phyloP scores from a whole-genome alignment of 1,139 yeast genomes.

The Spathaspora sp. region DNA sequence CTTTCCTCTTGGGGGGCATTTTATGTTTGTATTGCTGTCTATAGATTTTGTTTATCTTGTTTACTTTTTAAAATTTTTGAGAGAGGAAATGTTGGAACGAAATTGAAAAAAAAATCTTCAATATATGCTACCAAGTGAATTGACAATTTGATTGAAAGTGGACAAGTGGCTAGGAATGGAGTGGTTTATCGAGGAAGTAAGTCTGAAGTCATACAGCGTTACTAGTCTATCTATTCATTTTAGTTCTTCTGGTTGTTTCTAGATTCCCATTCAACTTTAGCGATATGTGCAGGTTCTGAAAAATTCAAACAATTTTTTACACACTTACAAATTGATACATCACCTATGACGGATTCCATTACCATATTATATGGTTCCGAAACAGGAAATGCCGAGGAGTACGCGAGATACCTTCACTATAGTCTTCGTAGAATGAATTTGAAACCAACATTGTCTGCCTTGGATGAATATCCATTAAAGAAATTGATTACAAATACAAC shows the following conservation, averaged over 20 bases:
- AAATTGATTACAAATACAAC: constrained; percentile 48
- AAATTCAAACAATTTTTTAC: background rate
- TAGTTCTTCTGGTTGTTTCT: background rate
- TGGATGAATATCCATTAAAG: constrained; percentile 64
- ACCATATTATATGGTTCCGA: constrained; percentile 86
- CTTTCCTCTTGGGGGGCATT: constrained; percentile 30
- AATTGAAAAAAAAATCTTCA: background rate
- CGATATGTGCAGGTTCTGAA: background rate
- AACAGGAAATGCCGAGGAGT: constrained; percentile 90
- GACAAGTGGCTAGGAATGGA: no score
- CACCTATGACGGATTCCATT: constrained; percentile 22
- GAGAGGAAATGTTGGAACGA: background rate
- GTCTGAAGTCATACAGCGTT: no score
- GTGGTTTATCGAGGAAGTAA: no score
- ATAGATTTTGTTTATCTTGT: background rate
- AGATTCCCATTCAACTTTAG: no score
- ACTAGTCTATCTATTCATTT: no score
- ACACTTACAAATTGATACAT: background rate
- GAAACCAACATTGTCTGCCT: constrained; percentile 47
- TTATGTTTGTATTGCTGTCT: background rate
- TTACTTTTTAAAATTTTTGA: background rate
- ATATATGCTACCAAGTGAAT: background rate
- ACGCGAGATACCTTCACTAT: constrained; percentile 64
- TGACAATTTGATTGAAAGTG: background rate
- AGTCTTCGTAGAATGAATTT: constrained; percentile 57